Percentiles rank a stretch among this genome's conserved stretches.
These are phyloP conservation scores for Boletus huronensis DNA, from an alignment of 768 basidiomycete genomes.

Conservation along the genomic window DNA sequence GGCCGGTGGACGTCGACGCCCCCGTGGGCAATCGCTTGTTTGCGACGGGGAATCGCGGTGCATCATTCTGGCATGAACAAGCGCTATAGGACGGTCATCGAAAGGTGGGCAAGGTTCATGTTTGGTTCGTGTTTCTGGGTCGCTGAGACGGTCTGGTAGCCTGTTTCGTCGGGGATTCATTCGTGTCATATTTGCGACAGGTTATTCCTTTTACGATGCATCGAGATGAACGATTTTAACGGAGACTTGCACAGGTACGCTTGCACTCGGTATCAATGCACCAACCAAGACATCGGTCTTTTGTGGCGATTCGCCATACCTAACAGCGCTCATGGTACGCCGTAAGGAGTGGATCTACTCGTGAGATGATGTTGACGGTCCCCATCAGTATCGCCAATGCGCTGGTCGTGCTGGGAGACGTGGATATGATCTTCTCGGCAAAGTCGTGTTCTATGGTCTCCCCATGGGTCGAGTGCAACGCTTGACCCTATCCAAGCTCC, in stretches of 20 bases:
- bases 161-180: slow-evolving; percentile 61
- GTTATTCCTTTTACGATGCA: slow-evolving; percentile 24
- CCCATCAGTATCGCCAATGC: slow-evolving; percentile 62
- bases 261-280: slow-evolving; percentile 74
- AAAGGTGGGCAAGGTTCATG: slow-evolving; percentile 41
- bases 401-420: slow-evolving; percentile 71
- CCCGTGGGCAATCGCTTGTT: slow-evolving; percentile 44
- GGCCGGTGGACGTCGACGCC: slow-evolving; percentile 32
- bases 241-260: slow-evolving; percentile 42
- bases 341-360: background rate
- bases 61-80: slow-evolving; percentile 72
- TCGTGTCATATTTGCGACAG: slow-evolving; percentile 65
- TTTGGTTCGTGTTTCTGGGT: background rate
- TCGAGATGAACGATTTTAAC: background rate
- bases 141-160: slow-evolving; percentile 1
- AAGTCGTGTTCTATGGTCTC: slow-evolving; percentile 70
- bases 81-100: slow-evolving; percentile 52
- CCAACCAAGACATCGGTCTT: slow-evolving; percentile 66
- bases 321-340: slow-evolving; percentile 58
- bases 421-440: slow-evolving; percentile 66
- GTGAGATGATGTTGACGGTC: background rate
- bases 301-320: slow-evolving; percentile 55
- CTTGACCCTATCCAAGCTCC: slow-evolving; percentile 59
- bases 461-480: slow-evolving; percentile 61
- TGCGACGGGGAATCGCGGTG: slow-evolving; percentile 61